phyloP scores from a whole-genome alignment of 768 basidiomycete species.

The Sporobolomyces roseus region DNA sequence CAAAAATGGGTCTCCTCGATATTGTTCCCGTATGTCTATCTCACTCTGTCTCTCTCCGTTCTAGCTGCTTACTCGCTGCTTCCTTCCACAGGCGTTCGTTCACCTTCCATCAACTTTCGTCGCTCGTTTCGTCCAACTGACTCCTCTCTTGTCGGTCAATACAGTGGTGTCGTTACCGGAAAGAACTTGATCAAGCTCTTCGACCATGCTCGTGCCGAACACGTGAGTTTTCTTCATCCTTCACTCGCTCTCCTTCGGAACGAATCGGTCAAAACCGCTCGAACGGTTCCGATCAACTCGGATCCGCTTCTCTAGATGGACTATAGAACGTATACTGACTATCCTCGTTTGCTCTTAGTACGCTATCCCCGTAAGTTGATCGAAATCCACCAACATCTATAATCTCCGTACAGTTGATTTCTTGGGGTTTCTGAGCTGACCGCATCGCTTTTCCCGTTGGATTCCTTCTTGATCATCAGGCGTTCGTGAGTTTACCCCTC shows the following conservation, averaged over 20 bases:
- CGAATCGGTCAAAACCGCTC: neutral
- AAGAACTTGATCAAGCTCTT: conserved; percentile 92
- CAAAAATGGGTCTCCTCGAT: conserved; percentile 30
- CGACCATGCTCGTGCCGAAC: conserved; percentile 81
- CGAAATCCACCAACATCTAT: neutral
- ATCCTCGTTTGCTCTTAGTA: conserved; percentile 45
- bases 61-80: too few relatives aligned
- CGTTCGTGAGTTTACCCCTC: conserved; percentile 47
- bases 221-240: conserved; percentile 56
- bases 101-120: conserved; percentile 5
- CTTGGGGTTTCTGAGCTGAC: conserved; percentile 7
- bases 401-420: conserved; percentile 1
- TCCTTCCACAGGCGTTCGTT: conserved; percentile 25
- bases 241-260: conserved; percentile 31
- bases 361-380: conserved; percentile 51
- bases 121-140: neutral
- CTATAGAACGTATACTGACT: neutral
- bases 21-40: conserved; percentile 24
- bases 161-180: conserved; percentile 80
- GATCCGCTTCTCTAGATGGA: neutral
- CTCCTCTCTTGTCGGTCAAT: neutral
- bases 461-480: conserved; percentile 38
- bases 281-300: neutral
- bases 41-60: too few relatives aligned
- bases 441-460: neutral